Evolutionary conservation across 2,329 filamentous ascomycete genomes (phyloP), one percentile per base, ranked within the genome.

Genomic region (Trichoderma sp.): DNA sequence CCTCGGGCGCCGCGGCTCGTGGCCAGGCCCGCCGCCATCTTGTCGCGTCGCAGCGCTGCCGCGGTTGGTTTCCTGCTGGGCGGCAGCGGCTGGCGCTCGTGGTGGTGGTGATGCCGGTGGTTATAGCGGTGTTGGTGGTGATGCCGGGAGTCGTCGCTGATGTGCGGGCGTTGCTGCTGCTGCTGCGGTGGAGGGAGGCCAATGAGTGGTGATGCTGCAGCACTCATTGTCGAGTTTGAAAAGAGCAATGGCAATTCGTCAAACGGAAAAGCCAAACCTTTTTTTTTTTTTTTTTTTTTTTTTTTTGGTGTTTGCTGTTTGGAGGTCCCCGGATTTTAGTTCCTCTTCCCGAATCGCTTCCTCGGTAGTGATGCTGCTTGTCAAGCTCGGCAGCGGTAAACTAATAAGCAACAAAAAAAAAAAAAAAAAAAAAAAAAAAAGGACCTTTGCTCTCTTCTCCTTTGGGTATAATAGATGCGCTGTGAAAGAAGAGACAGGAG

Each of bases 31-130:
- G 4, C 37, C 18, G 39, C 24, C 56, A 59, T 26, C 10, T 58
- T 58, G 5, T 66, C 63, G 21, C 59, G 56, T 55, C 58, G 46
- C 66, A 54, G 39, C n/a, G 55, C 55, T 16, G 65, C 55, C 5
- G 55, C 43, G 6, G 56, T 34, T 18, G 54, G 61, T 65, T 10
- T 66, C 39, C 39, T 49, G 16, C 28, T 30, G 21, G 52, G 37
- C 52, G 65, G 65, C 34, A 46, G 65, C 26, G 65, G 65, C 43
- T 66, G 64, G 34, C 54, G 63, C 54, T 52, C 18, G 28, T 34
- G n/a, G 3, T 54, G 49, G 7, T 49, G 56, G 21, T 39, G 60
- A 37, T 64, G 46, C 1, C 51, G 14, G 14, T 51, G 37, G 46
- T 43, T 34, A 34, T 34, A 34, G 32, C 32, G 43, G 34, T 60